phyloP scores from a whole-genome alignment of 2,329 filamentous ascomycete species.

The Aureobasidium uvarum region DNA sequence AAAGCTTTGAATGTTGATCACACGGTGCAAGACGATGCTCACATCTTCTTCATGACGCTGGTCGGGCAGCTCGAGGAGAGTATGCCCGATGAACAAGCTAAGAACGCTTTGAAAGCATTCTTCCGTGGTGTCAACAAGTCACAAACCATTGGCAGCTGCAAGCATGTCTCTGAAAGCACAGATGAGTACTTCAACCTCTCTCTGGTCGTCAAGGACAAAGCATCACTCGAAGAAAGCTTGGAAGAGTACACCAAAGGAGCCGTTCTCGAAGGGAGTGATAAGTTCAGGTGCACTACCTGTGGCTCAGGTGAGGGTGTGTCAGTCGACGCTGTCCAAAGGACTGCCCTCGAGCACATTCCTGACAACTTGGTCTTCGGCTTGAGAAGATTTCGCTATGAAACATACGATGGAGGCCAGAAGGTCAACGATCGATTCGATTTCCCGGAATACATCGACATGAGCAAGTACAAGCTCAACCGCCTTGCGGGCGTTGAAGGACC shows the following conservation, averaged over 20 bases:
- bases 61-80: conserved; percentile 90
- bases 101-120: conserved; percentile 72
- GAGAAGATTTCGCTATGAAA: conserved; percentile 81
- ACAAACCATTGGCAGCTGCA: conserved; percentile 91
- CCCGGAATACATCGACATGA: conserved; percentile 78
- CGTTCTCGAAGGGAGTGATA: conserved; percentile 95
- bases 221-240: conserved; percentile 77
- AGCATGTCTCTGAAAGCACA: conserved; percentile 85
- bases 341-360: conserved; percentile 87
- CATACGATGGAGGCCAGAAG: conserved; percentile 75
- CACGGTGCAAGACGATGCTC: conserved; percentile 92
- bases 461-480: conserved; percentile 83
- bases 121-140: conserved; percentile 91
- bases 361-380: conserved; percentile 95
- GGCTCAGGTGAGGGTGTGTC: conserved; percentile 57
- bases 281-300: conserved; percentile 94
- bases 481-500: conserved; percentile 62
- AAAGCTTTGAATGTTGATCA: conserved; percentile 80
- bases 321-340: conserved; percentile 90
- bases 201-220: conserved; percentile 93
- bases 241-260: conserved; percentile 96
- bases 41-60: conserved; percentile 93
- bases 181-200: conserved; percentile 95
- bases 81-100: conserved; percentile 65
- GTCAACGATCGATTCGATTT: conserved; percentile 96